Percentiles rank a stretch among this genome's conserved stretches.
These are phyloP conservation scores for Phytophthora uliginosa DNA, from an alignment of 352 stramenopile species.

Conservation along the genomic window DNA sequence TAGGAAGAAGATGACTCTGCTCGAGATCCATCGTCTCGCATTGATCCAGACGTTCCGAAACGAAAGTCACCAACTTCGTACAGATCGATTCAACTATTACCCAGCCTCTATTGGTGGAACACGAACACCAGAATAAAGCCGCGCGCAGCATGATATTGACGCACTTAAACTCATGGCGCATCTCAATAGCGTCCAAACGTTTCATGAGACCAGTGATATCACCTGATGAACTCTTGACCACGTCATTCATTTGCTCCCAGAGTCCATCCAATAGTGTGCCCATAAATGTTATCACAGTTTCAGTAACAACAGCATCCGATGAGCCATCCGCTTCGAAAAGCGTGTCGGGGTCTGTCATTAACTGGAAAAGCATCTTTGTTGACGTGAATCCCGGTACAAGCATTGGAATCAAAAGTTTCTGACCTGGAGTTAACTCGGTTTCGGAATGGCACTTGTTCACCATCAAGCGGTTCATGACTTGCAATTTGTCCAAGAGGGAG, in stretches of 20 bases:
- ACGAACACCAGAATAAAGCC: slow-evolving; percentile 81
- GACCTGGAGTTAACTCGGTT: slow-evolving; percentile 43
- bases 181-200: slow-evolving; percentile 58
- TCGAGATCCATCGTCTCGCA: slow-evolving; percentile 22
- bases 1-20: slow-evolving; percentile 31
- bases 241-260: slow-evolving; percentile 44
- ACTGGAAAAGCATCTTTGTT: slow-evolving; percentile 86
- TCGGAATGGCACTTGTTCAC: slow-evolving; percentile 39
- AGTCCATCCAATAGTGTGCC: slow-evolving; percentile 70
- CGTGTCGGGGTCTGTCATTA: slow-evolving; percentile 65
- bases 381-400: slow-evolving; percentile 87
- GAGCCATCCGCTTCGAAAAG: slow-evolving; percentile 31
- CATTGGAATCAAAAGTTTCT: slow-evolving; percentile 83
- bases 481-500: slow-evolving; percentile 78
- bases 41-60: slow-evolving; percentile 47
- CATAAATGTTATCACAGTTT: slow-evolving; percentile 53
- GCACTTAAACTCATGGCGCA: slow-evolving; percentile 79
- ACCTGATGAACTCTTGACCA: slow-evolving; percentile 16
- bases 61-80: slow-evolving; percentile 65
- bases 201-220: slow-evolving; percentile 20
- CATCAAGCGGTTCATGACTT: slow-evolving; percentile 87
- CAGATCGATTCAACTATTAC: slow-evolving; percentile 62
- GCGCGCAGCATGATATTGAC: slow-evolving; percentile 82
- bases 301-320: slow-evolving; percentile 32
- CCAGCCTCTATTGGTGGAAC: slow-evolving; percentile 59